These are phyloP conservation scores for Xylaria polymorpha DNA, from an alignment of 2,329 filamentous ascomycete species.

Conservation along the genomic window DNA sequence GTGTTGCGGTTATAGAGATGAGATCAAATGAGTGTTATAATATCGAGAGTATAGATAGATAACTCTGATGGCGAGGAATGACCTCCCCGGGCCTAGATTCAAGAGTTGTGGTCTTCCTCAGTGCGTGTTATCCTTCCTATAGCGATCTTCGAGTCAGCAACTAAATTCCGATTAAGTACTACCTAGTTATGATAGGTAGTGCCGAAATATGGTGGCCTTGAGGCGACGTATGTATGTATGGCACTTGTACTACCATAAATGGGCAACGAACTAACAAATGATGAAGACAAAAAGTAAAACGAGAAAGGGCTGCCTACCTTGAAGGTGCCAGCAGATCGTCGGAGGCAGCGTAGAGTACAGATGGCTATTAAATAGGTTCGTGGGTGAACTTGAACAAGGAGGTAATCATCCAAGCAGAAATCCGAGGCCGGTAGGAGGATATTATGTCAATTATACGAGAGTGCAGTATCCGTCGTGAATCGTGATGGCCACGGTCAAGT, in stretches of 20 bases:
- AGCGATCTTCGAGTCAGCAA: slow-evolving; percentile 14
- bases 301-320: not conserved
- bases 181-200: not conserved
- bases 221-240: not conserved
- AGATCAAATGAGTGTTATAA: not conserved
- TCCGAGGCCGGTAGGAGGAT: not conserved
- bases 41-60: not conserved
- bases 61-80: slow-evolving; percentile 7
- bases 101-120: not conserved
- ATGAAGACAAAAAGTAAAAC: not conserved
- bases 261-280: not conserved
- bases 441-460: not conserved
- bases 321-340: not conserved
- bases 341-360: not conserved
- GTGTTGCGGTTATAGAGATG: slow-evolving; percentile 1
- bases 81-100: not conserved
- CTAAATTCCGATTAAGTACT: not conserved
- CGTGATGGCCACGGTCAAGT: not conserved
- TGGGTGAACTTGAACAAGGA: not conserved
- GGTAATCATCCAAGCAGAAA: no score
- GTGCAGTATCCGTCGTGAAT: not conserved
- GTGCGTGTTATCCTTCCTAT: slow-evolving; percentile 5
- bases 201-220: not conserved
- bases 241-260: not conserved
- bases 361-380: not conserved